A percentile compares a stretch with the other conserved stretches of the same genome.
Conservation (phyloP, 768 basidiomycete genomes). For the Pluteus cervinus region DNA sequence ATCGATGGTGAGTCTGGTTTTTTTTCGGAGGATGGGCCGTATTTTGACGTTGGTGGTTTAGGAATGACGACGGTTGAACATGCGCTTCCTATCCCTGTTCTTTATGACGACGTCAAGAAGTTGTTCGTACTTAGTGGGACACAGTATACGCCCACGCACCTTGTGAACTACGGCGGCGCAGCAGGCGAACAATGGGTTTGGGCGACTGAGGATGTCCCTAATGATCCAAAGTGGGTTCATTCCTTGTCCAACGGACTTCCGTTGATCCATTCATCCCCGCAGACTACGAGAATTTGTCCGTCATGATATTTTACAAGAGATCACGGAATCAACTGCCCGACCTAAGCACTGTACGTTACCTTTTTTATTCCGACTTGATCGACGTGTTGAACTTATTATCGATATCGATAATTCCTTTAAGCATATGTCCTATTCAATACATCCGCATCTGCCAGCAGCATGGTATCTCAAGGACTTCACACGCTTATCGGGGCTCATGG, state of each 20-base stretch:
- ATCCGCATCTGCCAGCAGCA: slow-evolving; percentile 59
- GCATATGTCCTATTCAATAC: slow-evolving; percentile 66
- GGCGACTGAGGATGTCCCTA: slow-evolving; percentile 59
- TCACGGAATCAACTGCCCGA: slow-evolving; percentile 56
- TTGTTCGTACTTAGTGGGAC: slow-evolving; percentile 65
- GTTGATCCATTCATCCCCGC: slow-evolving; percentile 1
- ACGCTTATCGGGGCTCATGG: slow-evolving; percentile 73
- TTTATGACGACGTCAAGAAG: slow-evolving; percentile 63
- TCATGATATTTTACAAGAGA: slow-evolving; percentile 55
- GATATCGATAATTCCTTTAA: slow-evolving; percentile 16
- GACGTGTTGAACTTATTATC: neutral
- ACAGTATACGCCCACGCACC: slow-evolving; percentile 66
- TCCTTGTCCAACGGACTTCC: neutral
- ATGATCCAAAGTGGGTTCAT: slow-evolving; percentile 56
- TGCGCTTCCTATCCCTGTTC: slow-evolving; percentile 53
- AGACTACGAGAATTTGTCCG: slow-evolving; percentile 60
- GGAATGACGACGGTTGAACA: slow-evolving; percentile 79
- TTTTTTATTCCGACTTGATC: no score
- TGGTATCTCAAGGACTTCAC: slow-evolving; percentile 57
- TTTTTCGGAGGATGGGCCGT: neutral
- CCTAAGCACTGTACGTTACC: slow-evolving; percentile 55
- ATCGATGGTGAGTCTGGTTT: slow-evolving; percentile 50
- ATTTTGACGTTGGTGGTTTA: slow-evolving; percentile 15
- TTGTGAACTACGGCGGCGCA: slow-evolving; percentile 73
- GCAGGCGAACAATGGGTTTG: slow-evolving; percentile 66